These are phyloP conservation scores for Ustilago cynodontis DNA, from an alignment of 1,284 basidiomycete genomes.

Conservation along the genomic window DNA sequence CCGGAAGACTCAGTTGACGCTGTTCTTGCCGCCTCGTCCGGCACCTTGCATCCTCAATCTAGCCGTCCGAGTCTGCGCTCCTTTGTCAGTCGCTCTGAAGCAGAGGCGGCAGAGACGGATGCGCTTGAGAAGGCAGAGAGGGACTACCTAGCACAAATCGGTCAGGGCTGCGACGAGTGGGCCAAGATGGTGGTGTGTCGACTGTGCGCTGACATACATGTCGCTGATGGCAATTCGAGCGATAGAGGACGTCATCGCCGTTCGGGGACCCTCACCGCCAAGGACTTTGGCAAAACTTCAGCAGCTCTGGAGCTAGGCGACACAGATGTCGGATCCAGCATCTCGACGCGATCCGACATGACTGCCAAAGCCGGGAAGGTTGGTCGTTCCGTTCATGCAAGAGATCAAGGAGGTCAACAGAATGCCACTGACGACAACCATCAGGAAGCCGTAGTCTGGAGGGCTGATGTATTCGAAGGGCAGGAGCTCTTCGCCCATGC, in stretches of 20 bases:
- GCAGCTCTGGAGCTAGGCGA: slow-evolving; percentile 7
- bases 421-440: background rate
- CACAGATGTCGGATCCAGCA: slow-evolving; percentile 20
- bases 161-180: slow-evolving; percentile 53
- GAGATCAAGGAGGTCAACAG: background rate
- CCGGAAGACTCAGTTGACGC: slow-evolving; percentile 36
- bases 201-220: slow-evolving; percentile 33
- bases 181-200: slow-evolving; percentile 57
- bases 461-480: slow-evolving; percentile 48
- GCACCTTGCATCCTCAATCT: slow-evolving; percentile 25
- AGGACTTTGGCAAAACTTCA: slow-evolving; percentile 20
- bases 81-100: slow-evolving; percentile 39
- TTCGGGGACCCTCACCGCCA: slow-evolving; percentile 44
- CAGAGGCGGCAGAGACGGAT: slow-evolving; percentile 53
- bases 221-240: slow-evolving; percentile 2
- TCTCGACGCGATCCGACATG: slow-evolving; percentile 51
- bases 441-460: slow-evolving; percentile 37
- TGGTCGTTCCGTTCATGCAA: slow-evolving; percentile 6
- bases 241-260: slow-evolving; percentile 18
- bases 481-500: slow-evolving; percentile 42
- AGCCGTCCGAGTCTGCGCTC: slow-evolving; percentile 43
- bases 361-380: slow-evolving; percentile 39
- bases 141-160: slow-evolving; percentile 43
- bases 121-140: slow-evolving; percentile 52
- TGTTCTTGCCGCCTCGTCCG: slow-evolving; percentile 6